Evolutionary conservation across 176 grass and related monocot species (phyloP).

Genomic region (Lolium rigidum): DNA sequence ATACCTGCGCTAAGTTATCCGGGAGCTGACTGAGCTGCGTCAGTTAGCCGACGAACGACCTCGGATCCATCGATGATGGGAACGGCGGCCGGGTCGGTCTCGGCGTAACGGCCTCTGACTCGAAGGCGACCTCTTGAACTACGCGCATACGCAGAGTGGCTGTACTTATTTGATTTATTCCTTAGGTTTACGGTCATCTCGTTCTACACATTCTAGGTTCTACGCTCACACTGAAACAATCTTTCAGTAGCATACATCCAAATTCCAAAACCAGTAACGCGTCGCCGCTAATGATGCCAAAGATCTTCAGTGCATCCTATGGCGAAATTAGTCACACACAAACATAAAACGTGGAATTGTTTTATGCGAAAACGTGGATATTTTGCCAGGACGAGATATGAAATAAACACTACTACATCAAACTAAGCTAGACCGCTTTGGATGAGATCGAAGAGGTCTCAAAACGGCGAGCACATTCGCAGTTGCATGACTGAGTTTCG

Average conservation of each 20-base stretch:
- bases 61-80: neutral
- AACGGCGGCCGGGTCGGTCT: neutral
- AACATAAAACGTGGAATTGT: neutral
- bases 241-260: neutral
- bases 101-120: conserved; percentile 15
- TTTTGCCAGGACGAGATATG: neutral
- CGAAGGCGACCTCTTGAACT: conserved; percentile 2
- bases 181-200: neutral
- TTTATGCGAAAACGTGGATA: neutral
- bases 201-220: neutral
- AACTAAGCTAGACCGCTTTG: neutral
- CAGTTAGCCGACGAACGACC: neutral
- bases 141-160: neutral
- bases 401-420: neutral
- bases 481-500: neutral
- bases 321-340: neutral
- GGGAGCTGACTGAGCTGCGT: neutral
- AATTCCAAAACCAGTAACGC: neutral
- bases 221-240: neutral
- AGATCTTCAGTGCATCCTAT: neutral
- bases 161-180: neutral
- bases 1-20: neutral
- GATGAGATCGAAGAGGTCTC: neutral
- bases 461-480: neutral
- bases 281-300: neutral